Evolutionary conservation across 768 basidiomycete genomes (phyloP), one percentile per base, ranked within the genome.

Genomic region (Russula lepida): DNA sequence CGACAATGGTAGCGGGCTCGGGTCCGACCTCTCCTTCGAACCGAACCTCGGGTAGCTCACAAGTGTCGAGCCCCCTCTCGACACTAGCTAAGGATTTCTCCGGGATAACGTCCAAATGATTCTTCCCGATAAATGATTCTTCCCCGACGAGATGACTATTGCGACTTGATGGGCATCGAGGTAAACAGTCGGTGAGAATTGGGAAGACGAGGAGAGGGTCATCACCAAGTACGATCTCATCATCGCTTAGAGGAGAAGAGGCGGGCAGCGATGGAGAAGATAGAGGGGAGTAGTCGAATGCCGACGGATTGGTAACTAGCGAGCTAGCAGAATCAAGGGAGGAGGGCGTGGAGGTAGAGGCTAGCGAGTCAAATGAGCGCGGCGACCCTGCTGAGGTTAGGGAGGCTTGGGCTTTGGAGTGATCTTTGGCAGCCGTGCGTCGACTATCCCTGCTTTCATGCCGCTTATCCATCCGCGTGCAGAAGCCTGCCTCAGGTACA

Each of bases 401-500:
- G 41, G 41, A 37, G 15, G 58, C 11, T 21, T 48, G 41, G 13
- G 44, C 21, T 41, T 30, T 54, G 17, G 23, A 17, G 23, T 47
- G 25, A 25, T 50, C 28, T 54, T 30, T 54, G 46, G 44, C 15
- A 23, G 23, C 43, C n/a, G 27, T 27, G 23, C 39, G 56, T 25
- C 44, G 59, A 39, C 21, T 51, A 35, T 64, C 57, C 37, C 64
- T 54, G 48, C 56, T 50, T 69, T 64, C 67, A 46, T 70, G 72
- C 55, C 66, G 74, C 61, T 68, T 72, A 51, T 68, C 58, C 58
- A 74, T 72, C 67, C 71, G 74, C 64, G 72, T 72, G 54, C 67
- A 69, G 21, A 69, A 68, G 74, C 72, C 73, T 56, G 74, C 75
- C 0, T 71, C 73, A n/a, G 74, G 50, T 17, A 64, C 69, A 6